Base-by-base conservation (phyloP, 2,329 filamentous ascomycete genomes). In the Pseudogymnoascus sp. region DNA sequence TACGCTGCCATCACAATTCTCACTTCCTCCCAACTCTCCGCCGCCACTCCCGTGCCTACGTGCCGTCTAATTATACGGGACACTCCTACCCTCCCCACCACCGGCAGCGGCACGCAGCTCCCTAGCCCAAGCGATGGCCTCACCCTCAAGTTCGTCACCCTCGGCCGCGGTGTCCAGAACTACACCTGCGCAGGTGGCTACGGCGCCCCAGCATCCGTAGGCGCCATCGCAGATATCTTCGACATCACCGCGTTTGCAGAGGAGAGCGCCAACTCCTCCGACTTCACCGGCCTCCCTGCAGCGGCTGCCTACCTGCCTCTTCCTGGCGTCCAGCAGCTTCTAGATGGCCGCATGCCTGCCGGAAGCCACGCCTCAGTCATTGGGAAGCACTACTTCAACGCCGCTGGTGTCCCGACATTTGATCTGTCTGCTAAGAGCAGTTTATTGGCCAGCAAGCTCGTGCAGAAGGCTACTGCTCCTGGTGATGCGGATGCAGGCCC, bases 131-230 rank as follows among this genome's bases (percentile, higher is more conserved):
- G 40, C 15, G 63, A 67, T n/a, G 68, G 59, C 25, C 63, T 69
- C 25, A 64, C 68, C 15, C 65, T 75, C 36, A 61, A 64, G 60
- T 69, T 67, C 42, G 65, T 72, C 37, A 67, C 69, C n/a, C 62
- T 72, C 31, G 71, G 71, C 55, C 69, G 69, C 9, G 71, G 71
- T 39, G 62, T 69, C 36, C 71, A 73, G 60, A 73, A 73, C 60
- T 73, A 72, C 62, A 70, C 70, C 42, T 73, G 71, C 65, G 31
- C 65, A 2, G 59, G 42, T n/a, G 55, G 58, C 8, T 63, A 63
- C 15, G 66, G 64, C 9, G 61, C 60, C 7, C 64, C 69, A 5
- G 61, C 63, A 13, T 60, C 67, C 9, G 36, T 69, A 15, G 71
- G 71, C 18, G 71, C 71, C 6, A 55, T 71, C 13, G 71, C 71